Evolutionary conservation across 2,329 filamentous ascomycete species (phyloP), one percentile per base, ranked within the genome.

Genomic region (Aureobasidium sp.): DNA sequence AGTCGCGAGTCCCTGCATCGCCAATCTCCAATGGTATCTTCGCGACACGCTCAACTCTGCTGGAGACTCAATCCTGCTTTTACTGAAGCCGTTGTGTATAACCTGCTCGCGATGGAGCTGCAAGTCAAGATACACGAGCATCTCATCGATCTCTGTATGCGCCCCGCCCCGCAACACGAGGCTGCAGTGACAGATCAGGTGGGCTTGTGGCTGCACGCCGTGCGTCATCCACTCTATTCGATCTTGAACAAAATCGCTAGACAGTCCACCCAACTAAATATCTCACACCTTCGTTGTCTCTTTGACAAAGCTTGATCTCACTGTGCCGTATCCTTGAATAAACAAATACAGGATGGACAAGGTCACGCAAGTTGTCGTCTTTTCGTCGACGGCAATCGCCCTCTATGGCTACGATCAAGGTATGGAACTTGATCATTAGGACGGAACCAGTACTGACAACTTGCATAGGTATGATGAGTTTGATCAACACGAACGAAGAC

Each of bases 401-500:
- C 75, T 82, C 52, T 82, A 82, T 74, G 79, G 80, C 48, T 79
- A 79, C 64, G 77, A 74, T 63, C 73, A 74, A 66, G 73, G 70
- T 60, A 22, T 5, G 45, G 34, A 51, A 12, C 31, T 29, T 36
- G 37, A 34, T 12, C 11, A 36, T 6, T 3, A 12, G 4, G 25
- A 45, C 25, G n/a, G 20, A 34, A 34, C 29, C 4, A 15, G 11
- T 17, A 25, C 41, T 57, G 15, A 57, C 29, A 20, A 44, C 61
- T 63, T 66, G 45, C 3, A 63, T 68, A 67, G 78, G 79, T 42
- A 82, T 82, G 79, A 82, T 80, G 78, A 78, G 75, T 56, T 70
- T 82, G 41, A 81, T 83, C 72, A 83, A 82, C 66, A 82, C 80
- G 1, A 83, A 83, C 65, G 66, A 77, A 53, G 64, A 79, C 65